Conservation (phyloP, 331 rosid species). For the Stylosanthes scabra region DNA sequence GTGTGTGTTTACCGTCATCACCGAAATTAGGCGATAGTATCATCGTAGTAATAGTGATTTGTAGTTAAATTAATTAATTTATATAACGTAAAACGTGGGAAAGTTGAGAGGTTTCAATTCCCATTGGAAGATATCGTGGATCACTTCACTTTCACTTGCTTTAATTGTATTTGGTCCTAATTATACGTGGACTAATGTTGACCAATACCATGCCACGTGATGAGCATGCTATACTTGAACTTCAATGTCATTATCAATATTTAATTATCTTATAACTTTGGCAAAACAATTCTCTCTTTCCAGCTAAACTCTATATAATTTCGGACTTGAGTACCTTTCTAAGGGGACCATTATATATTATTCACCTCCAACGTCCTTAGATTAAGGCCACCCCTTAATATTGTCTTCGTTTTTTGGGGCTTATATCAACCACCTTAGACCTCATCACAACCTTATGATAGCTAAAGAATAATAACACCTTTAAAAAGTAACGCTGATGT, state of each 20-base stretch:
- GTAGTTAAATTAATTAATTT: too few relatives aligned
- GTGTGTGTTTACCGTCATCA: too few relatives aligned
- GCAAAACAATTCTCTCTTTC: constrained; percentile 42
- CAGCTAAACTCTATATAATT: constrained; percentile 38
- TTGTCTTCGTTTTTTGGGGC: constrained; percentile 24
- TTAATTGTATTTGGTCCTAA: constrained; percentile 19
- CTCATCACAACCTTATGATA: too few relatives aligned
- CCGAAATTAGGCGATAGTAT: too few relatives aligned
- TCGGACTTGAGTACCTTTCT: constrained; percentile 29
- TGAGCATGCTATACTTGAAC: constrained; percentile 41
- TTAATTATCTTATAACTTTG: constrained; percentile 31
- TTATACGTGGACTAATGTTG: constrained; percentile 31
- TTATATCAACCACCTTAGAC: too few relatives aligned
- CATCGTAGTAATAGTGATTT: too few relatives aligned
- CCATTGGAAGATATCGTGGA: constrained; percentile 40
- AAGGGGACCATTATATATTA: constrained; percentile 48
- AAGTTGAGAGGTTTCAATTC: neutral
- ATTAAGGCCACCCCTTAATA: constrained; percentile 37
- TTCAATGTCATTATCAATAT: constrained; percentile 41
- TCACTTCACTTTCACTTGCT: constrained; percentile 33
- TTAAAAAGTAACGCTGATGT: neutral
- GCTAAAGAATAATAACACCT: too few relatives aligned
- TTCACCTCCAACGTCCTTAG: constrained; percentile 37
- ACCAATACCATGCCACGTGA: constrained; percentile 61
- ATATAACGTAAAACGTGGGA: constrained; percentile 12